Evolutionary conservation across 1,284 basidiomycete genomes (phyloP), one percentile per base, ranked within the genome.

Genomic region (Chalciporus sp.): DNA sequence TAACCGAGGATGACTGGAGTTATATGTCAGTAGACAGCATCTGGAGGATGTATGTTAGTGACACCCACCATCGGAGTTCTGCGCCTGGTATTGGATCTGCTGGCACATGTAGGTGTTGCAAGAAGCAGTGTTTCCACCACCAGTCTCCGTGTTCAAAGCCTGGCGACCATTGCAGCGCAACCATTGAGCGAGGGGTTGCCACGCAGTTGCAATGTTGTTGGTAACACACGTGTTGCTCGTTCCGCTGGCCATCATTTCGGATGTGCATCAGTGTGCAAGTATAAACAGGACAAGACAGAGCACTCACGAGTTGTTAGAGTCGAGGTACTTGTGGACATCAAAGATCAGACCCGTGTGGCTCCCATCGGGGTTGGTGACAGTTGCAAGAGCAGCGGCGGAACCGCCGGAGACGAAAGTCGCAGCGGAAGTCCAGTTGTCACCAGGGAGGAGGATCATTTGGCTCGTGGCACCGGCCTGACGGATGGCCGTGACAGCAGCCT

Each of bases 71-170:
- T 60, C 58, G 16, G 58, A 60, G 44, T 59, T 59, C 16, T 48
- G 19, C 23, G 58, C 58, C 31, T 52, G 29, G 31, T 58, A 59
- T 2, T 41, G 20, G 47, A 83, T 72, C 58, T 82, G 76, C 59
- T 80, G 62, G 60, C 75, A 78, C 58, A 80, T 67, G 61, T 69
- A 76, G 40, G 69, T 66, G 17, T 73, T 66, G 63, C 80, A 82
- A 12, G 76, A 76, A 7, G 72, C 72, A 28, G 75, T 76, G 55
- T 82, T 78, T 44, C 79, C 82, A 39, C 82, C 83, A 49, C 84
- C 83, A 0, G 82, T 83, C 67, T 85, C 84, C n/a, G 80, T 82
- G 60, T 82, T 75, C 68, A 86, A 74, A 4, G 82, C 84, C 60
- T 83, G 79, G 37, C 83, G 76, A 20, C 74, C 75, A 54, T 82